Evolutionary conservation across 306 rosid species (phyloP).

Genomic region (Lithocarpus polystachyus): DNA sequence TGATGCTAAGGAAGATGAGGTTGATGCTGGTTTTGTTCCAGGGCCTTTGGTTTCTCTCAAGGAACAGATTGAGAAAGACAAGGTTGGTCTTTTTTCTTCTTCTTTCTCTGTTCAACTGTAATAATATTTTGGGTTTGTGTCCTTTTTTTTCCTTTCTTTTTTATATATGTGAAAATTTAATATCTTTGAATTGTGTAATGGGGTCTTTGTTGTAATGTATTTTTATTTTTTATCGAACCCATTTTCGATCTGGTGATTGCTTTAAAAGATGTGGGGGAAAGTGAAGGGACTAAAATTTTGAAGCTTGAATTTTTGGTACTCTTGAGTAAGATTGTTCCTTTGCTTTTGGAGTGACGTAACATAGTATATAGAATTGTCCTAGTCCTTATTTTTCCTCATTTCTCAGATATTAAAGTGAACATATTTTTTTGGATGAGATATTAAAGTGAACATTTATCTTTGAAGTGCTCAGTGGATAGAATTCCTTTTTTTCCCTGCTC

Average conservation of each 20-base stretch:
- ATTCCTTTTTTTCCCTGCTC: background rate
- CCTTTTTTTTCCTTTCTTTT: background rate
- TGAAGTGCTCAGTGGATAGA: background rate
- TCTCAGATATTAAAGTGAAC: background rate
- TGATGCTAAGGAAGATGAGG: conserved; percentile 26
- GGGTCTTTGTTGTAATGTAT: background rate
- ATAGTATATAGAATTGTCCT: background rate
- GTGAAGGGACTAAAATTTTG: background rate
- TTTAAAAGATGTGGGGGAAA: background rate
- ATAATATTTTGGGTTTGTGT: conserved; percentile 17
- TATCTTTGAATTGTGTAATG: background rate
- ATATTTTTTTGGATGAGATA: too few species aligned
- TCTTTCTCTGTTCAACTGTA: background rate
- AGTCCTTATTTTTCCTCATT: background rate
- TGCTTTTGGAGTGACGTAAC: background rate
- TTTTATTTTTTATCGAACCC: background rate
- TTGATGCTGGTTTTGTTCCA: conserved; percentile 53
- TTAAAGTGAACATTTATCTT: background rate
- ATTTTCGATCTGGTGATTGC: background rate
- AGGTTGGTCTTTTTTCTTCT: conserved; percentile 43
- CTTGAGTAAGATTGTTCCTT: background rate
- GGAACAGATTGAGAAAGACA: conserved; percentile 90
- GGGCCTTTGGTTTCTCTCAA: conserved; percentile 89
- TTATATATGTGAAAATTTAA: background rate
- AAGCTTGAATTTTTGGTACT: background rate